A percentile compares a stretch with the other conserved stretches of the same genome.
These are phyloP conservation scores for Podaxis sp. DNA, from an alignment of 768 basidiomycete genomes.

Conservation along the genomic window DNA sequence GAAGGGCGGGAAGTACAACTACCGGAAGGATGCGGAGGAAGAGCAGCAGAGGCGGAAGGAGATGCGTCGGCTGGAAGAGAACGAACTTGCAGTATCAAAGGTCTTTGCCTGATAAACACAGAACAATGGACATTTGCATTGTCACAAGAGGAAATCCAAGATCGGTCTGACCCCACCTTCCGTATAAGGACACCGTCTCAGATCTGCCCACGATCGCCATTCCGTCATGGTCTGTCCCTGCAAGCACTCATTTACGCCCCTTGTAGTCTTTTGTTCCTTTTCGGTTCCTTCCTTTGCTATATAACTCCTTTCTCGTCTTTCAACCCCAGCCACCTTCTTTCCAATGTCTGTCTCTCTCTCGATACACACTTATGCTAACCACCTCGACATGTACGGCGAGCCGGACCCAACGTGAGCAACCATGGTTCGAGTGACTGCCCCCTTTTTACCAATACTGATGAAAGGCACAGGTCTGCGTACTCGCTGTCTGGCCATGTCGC, in stretches of 20 bases:
- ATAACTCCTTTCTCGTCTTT: constrained; percentile 14
- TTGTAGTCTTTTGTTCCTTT: constrained; percentile 20
- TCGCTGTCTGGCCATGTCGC: constrained; percentile 83
- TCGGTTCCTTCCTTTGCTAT: constrained; percentile 5
- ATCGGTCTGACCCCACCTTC: not conserved
- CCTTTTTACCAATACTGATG: not conserved
- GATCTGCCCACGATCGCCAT: not conserved
- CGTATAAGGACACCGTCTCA: not conserved
- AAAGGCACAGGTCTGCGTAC: constrained; percentile 67
- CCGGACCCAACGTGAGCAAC: constrained; percentile 58
- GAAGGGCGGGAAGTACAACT: constrained; percentile 79
- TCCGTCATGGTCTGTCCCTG: constrained; percentile 1
- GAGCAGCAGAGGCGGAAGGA: constrained; percentile 66
- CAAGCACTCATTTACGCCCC: not conserved
- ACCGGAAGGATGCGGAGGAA: constrained; percentile 75
- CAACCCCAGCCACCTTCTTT: constrained; percentile 18
- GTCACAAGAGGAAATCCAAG: constrained; percentile 13
- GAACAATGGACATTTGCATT: constrained; percentile 1
- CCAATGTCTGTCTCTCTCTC: constrained; percentile 66
- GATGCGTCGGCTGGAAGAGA: constrained; percentile 62
- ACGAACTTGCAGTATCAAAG: constrained; percentile 80
- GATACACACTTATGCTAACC: constrained; percentile 55
- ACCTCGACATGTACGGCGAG: constrained; percentile 70
- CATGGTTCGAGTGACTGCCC: not conserved
- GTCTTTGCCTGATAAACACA: constrained; percentile 74